Percentiles rank a stretch among this genome's conserved stretches.
Conservation (phyloP, 768 basidiomycete genomes). For the Boletus vermiculosoides region DNA sequence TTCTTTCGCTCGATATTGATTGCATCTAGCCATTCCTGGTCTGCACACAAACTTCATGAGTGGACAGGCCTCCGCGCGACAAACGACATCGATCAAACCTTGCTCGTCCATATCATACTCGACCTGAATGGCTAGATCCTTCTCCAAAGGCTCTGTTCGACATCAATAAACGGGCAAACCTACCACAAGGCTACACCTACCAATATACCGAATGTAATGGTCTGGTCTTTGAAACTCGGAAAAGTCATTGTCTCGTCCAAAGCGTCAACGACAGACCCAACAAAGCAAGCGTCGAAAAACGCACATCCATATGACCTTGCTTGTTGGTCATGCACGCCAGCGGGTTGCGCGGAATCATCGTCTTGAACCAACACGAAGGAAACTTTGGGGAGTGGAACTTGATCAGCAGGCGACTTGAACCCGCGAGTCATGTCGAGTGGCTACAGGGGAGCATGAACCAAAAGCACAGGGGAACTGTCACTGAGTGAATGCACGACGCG, state of each 20-base stretch:
- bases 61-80: background rate
- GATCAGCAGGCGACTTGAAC: slow-evolving; percentile 35
- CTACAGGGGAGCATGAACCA: background rate
- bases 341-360: slow-evolving; percentile 56
- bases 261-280: slow-evolving; percentile 2
- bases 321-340: slow-evolving; percentile 62
- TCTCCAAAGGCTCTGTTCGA: slow-evolving; percentile 80
- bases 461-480: slow-evolving; percentile 16
- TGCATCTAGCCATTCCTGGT: slow-evolving; percentile 91
- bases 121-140: slow-evolving; percentile 87
- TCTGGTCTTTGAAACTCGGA: slow-evolving; percentile 74
- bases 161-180: slow-evolving; percentile 5
- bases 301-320: slow-evolving; percentile 73
- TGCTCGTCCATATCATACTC: slow-evolving; percentile 99
- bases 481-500: slow-evolving; percentile 8
- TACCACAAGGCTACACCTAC: slow-evolving; percentile 39
- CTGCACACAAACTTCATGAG: slow-evolving; percentile 39
- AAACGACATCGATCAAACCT: slow-evolving; percentile 46
- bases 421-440: slow-evolving; percentile 38
- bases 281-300: slow-evolving; percentile 28
- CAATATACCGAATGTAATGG: slow-evolving; percentile 89
- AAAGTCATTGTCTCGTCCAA: slow-evolving; percentile 58
- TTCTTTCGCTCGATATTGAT: slow-evolving; percentile 82
- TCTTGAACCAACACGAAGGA: slow-evolving; percentile 65
- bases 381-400: slow-evolving; percentile 56